A percentile compares a stretch with the other conserved stretches of the same genome.
phyloP scores from a whole-genome alignment of 495 filamentous ascomycete genomes.

The Penicillium lividum region DNA sequence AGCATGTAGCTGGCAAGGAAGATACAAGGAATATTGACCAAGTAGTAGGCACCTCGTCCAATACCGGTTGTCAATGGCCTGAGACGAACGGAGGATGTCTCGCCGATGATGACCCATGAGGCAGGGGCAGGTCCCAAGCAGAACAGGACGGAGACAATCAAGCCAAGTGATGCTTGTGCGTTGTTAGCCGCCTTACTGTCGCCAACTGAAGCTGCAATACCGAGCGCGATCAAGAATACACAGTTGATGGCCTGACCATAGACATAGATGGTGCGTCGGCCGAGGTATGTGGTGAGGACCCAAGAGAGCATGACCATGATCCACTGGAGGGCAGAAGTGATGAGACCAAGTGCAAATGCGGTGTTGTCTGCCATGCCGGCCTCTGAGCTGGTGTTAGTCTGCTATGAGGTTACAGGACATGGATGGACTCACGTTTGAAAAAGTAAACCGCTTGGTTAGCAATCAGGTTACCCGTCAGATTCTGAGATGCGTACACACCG shows the following conservation, averaged over 20 bases:
- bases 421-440: conserved; percentile 56
- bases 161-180: conserved; percentile 54
- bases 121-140: conserved; percentile 52
- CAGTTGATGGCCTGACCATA: conserved; percentile 44
- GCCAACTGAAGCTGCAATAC: conserved; percentile 47
- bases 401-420: conserved; percentile 32
- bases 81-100: conserved; percentile 58
- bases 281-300: conserved; percentile 42
- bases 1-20: conserved; percentile 53
- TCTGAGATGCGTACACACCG: conserved; percentile 48
- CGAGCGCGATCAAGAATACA: conserved; percentile 43
- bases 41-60: conserved; percentile 53
- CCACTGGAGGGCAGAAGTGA: conserved; percentile 41
- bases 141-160: conserved; percentile 58
- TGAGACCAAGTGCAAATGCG: conserved; percentile 31
- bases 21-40: conserved; percentile 56
- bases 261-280: conserved; percentile 57
- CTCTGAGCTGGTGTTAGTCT: conserved; percentile 29
- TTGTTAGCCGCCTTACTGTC: conserved; percentile 31
- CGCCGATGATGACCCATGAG: conserved; percentile 59
- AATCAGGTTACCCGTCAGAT: conserved; percentile 12
- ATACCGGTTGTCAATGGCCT: conserved; percentile 58
- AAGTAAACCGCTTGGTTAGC: conserved; percentile 62
- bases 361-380: conserved; percentile 34
- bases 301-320: conserved; percentile 54